Evolutionary conservation across 108 stramenopile species (phyloP), one percentile per base, ranked within the genome.

Genomic region (Fistulifera solaris): DNA sequence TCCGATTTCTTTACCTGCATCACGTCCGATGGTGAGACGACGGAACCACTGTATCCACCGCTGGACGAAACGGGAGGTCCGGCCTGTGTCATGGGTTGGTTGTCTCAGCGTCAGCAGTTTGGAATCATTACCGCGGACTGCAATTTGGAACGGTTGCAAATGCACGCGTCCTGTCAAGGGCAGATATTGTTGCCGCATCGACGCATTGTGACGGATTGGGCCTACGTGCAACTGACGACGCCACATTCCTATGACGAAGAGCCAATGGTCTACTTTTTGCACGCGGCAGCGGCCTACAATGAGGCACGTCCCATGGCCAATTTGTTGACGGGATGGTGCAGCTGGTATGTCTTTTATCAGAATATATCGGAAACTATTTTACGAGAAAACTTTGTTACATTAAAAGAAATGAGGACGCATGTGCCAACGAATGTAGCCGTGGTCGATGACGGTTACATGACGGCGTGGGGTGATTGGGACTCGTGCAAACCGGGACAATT

Each of bases 401-500:
- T 95, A 48, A 61, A 74, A 15, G 68, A 65, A 5, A 58, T 85
- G 31, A 62, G 78, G 47, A 71, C 44, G 15, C 62, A 59, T 17
- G 70, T 88, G 27, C 81, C 83, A 1, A 85, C 84, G 43, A 86
- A 93, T 59, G 76, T 89, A 10, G 79, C 80, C 22, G 71, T 93
- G 0, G 85, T 96, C 23, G 95, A 96, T 61, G 92, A 96, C 65
- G 95, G 95, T 4, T 96, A 96, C 63, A 93, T 93, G 88, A 89
- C 78, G 43, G 78, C 91, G 8, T 96, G 95, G 95, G 95, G 95
- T 26, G 95, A 94, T 61, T 96, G 95, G 95, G 71, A 78, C 50
- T 74, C 75, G 2, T 60, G 93, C 46, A 90, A 96, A 55, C 83
- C 83, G 3, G 57, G 59, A 12, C 75, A 78, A 56, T 91, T 89